Evolutionary conservation across 2,329 filamentous ascomycete species (phyloP), one percentile per base, ranked within the genome.

Genomic region (Fusarium aywerte): DNA sequence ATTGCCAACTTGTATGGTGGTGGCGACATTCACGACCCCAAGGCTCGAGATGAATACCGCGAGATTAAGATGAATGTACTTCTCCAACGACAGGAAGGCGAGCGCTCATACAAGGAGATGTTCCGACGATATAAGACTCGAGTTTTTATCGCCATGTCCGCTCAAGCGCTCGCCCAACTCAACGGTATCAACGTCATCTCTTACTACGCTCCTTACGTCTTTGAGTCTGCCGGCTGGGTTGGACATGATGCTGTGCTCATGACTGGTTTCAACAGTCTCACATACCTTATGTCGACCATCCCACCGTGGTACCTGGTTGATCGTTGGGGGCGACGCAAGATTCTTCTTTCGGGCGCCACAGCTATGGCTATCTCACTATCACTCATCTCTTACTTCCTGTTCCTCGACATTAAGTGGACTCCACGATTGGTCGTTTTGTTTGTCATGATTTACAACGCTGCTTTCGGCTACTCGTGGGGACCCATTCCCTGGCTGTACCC

Each of bases 161-260:
- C 96, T 5, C 96, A 98, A 79, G 93, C 90, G 7, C 87, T 99
- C 68, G 96, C 96, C 27, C 96, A 99, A 80, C 88, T 99, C 53
- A 98, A 98, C 81, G 96, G 96, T 69, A 99, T 99, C 82, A 99
- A 99, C 80, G 96, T 99, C 76, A 99, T 99, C 67, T 98, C 95
- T 2, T 99, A 98, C 84, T 99, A 99, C 76, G 96, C 96, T 1
- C 96, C 96, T 0, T 89, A 96, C 56, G 95, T 98, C 16, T 98
- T 99, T 74, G 94, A 97, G 80, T 94, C 94, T 61, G 96, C 96
- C 35, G 95, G 96, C n/a, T 98, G 95, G 96, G 81, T 88, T 55
- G 96, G 95, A 27, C 92, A 95, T 70, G 86, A 93, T 60, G 96
- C 96, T 7, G 92, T 98, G 67, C 85, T 98, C 63, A 98, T 98